These are phyloP conservation scores for Aegilops longissima DNA, from an alignment of 176 grass and related monocot species.

Conservation along the genomic window DNA sequence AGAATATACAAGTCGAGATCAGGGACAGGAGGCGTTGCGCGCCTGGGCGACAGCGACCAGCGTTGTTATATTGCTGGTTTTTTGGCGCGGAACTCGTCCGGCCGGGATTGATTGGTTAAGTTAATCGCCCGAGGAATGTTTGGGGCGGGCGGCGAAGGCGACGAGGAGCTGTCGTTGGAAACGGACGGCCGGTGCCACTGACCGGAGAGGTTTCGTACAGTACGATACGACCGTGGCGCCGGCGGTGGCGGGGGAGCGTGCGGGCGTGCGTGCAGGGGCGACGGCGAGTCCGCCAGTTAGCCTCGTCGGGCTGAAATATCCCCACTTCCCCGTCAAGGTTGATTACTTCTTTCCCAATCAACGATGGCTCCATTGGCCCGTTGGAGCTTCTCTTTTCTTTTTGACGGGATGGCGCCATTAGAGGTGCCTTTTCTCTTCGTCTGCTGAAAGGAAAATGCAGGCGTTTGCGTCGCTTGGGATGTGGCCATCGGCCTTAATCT, in stretches of 20 bases:
- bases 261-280: too few relatives aligned
- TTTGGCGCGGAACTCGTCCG: background rate
- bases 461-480: too few relatives aligned
- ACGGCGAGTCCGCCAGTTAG: too few relatives aligned
- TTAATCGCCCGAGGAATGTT: background rate
- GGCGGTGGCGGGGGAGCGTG: background rate
- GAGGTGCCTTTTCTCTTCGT: too few relatives aligned
- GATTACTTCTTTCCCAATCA: background rate
- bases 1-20: too few relatives aligned
- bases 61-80: too few relatives aligned
- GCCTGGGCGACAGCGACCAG: background rate
- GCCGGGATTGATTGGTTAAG: background rate
- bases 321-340: background rate
- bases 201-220: background rate
- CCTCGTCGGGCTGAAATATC: too few relatives aligned
- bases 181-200: background rate
- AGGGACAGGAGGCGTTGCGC: background rate
- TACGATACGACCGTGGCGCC: too few relatives aligned
- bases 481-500: too few relatives aligned
- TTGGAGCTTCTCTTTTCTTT: background rate
- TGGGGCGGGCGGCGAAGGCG: background rate
- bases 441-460: too few relatives aligned
- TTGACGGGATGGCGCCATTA: too few relatives aligned
- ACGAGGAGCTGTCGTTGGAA: slow-evolving; percentile 10
- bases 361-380: background rate